Conservation (phyloP, 2,329 filamentous ascomycete species). For the Cladosporium sp. region DNA sequence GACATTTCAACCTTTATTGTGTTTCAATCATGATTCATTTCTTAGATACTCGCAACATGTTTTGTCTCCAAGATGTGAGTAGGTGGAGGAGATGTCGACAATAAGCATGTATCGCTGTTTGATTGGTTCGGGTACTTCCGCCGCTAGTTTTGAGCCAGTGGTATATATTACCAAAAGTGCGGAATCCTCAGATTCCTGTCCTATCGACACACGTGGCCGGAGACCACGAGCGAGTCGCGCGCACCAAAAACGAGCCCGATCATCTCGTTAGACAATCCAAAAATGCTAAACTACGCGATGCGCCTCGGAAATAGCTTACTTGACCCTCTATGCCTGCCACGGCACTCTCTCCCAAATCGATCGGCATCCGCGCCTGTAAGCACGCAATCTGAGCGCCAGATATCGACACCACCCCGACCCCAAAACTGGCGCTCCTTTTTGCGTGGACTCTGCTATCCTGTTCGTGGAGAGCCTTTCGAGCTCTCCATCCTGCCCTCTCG, state of each 20-base stretch:
- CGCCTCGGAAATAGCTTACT: background rate
- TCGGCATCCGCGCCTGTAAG: conserved; percentile 7
- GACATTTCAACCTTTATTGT: background rate
- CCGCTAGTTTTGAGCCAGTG: background rate
- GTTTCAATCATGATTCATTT: background rate
- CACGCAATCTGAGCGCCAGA: conserved; percentile 13
- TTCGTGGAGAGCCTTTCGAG: background rate
- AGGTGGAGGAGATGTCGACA: background rate
- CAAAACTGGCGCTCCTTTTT: background rate
- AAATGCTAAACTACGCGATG: background rate
- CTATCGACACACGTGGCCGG: background rate
- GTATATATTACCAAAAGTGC: background rate
- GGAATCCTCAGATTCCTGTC: background rate
- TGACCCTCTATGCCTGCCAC: background rate
- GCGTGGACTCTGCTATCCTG: background rate
- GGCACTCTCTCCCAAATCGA: background rate
- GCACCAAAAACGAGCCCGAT: background rate
- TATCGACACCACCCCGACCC: conserved; percentile 4
- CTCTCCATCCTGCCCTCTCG: background rate
- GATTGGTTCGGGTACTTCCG: background rate
- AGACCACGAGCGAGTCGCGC: background rate
- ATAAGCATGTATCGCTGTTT: background rate
- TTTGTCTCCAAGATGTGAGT: too few species aligned
- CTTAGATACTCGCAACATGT: too few species aligned
- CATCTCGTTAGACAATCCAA: background rate